A percentile compares a stretch with the other conserved stretches of the same genome.
Evolutionary conservation across 305 asterid genomes (phyloP).

Genomic region (Plantago rigida): DNA sequence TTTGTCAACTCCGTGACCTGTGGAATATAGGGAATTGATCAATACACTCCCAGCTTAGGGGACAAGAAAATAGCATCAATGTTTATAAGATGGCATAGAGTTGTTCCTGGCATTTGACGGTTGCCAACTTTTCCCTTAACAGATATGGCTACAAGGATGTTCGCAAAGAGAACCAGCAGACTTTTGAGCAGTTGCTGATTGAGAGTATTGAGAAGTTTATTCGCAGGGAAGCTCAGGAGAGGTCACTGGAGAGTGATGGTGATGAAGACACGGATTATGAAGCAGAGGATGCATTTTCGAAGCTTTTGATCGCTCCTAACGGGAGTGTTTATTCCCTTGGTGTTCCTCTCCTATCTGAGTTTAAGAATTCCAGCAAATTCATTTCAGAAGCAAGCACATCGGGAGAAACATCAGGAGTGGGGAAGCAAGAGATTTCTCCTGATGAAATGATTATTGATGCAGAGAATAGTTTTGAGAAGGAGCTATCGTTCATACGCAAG

Average conservation of each 20-base stretch:
- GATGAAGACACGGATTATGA: constrained; percentile 69
- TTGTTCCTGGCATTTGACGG: constrained; percentile 12
- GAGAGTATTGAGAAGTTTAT: constrained; percentile 97
- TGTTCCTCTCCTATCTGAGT: constrained; percentile 71
- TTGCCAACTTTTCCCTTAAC: constrained; percentile 30
- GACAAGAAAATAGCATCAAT: background rate
- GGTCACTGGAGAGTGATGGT: constrained; percentile 84
- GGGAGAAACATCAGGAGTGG: constrained; percentile 42
- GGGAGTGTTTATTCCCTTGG: constrained; percentile 84
- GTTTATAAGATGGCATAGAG: constrained; percentile 3
- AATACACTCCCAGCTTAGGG: background rate
- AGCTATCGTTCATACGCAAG: constrained; percentile 71
- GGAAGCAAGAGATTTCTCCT: constrained; percentile 33
- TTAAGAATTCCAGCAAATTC: constrained; percentile 46
- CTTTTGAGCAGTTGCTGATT: constrained; percentile 85
- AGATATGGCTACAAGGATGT: constrained; percentile 98
- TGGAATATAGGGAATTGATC: background rate
- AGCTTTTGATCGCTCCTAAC: constrained; percentile 72
- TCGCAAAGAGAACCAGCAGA: constrained; percentile 93
- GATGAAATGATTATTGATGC: constrained; percentile 46
- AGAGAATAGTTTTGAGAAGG: constrained; percentile 86
- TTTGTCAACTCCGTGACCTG: background rate
- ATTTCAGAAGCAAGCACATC: constrained; percentile 41
- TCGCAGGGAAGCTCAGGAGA: constrained; percentile 91
- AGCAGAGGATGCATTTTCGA: constrained; percentile 53